Evolutionary conservation across 768 basidiomycete genomes (phyloP).

Genomic region (Amanita thiersii): DNA sequence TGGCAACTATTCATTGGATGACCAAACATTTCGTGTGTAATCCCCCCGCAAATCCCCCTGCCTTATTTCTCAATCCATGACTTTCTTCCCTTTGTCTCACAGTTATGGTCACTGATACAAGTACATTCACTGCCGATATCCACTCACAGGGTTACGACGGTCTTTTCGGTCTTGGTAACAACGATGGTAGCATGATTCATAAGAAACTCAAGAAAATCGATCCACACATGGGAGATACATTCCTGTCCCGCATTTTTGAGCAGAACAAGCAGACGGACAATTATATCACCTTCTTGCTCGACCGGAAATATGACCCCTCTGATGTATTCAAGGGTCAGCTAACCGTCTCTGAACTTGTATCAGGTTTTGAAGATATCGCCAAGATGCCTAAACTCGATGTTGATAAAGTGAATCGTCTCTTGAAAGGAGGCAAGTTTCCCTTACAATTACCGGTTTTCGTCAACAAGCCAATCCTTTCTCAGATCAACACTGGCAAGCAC

Average conservation of each 20-base stretch:
- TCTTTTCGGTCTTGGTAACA: slow-evolving; percentile 74
- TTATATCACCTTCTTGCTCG: slow-evolving; percentile 64
- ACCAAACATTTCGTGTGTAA: slow-evolving; percentile 61
- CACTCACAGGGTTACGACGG: slow-evolving; percentile 58
- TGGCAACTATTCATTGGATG: slow-evolving; percentile 45
- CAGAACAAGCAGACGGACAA: slow-evolving; percentile 46
- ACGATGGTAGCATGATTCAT: slow-evolving; percentile 56
- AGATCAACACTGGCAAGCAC: slow-evolving; percentile 78
- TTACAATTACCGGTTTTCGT: not conserved
- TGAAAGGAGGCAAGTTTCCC: slow-evolving; percentile 28
- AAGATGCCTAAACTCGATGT: slow-evolving; percentile 59
- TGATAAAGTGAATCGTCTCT: slow-evolving; percentile 51
- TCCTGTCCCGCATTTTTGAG: slow-evolving; percentile 60
- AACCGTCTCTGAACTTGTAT: slow-evolving; percentile 56
- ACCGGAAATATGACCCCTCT: slow-evolving; percentile 47
- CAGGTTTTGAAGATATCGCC: slow-evolving; percentile 54
- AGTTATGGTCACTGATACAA: slow-evolving; percentile 62
- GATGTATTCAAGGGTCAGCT: slow-evolving; percentile 52
- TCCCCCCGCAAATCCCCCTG: no score
- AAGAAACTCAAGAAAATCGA: slow-evolving; percentile 39
- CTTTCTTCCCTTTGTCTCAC: slow-evolving; percentile 1
- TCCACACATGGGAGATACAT: slow-evolving; percentile 52
- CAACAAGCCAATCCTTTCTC: slow-evolving; percentile 13
- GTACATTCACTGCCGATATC: slow-evolving; percentile 56
- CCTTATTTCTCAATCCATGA: slow-evolving; percentile 1